phyloP scores from a whole-genome alignment of 2,329 filamentous ascomycete genomes.

The Colletotrichum lini region DNA sequence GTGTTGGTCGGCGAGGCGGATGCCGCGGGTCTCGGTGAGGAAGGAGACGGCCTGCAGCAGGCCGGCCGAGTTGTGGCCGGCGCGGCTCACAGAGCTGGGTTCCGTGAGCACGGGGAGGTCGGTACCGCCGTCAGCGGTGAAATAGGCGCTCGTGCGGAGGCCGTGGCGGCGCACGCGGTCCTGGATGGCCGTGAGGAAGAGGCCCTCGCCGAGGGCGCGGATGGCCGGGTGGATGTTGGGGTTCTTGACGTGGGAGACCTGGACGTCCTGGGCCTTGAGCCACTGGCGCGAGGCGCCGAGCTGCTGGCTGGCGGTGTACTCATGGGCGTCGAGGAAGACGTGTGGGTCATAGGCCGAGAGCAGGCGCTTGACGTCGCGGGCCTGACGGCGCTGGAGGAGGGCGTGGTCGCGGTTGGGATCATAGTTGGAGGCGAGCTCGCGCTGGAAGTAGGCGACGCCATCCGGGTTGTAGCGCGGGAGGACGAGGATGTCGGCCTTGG shows the following conservation, averaged over 20 bases:
- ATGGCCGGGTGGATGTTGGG: conserved; percentile 50
- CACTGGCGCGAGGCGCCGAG: conserved; percentile 19
- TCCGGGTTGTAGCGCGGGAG: conserved; percentile 52
- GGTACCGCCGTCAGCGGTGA: conserved; percentile 39
- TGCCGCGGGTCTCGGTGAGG: conserved; percentile 50
- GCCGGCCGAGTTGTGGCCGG: conserved; percentile 23
- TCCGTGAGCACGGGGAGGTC: conserved; percentile 48
- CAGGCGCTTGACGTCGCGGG: conserved; percentile 48
- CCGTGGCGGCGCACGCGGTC: conserved; percentile 46
- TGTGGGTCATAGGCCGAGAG: conserved; percentile 48
- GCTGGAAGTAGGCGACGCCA: conserved; percentile 52
- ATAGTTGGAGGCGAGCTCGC: conserved; percentile 47
- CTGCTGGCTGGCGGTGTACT: conserved; percentile 46
- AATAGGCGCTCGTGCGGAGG: conserved; percentile 50
- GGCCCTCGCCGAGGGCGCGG: conserved; percentile 47
- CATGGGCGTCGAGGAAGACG: conserved; percentile 51
- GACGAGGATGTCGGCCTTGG: conserved; percentile 48
- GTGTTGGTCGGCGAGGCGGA: conserved; percentile 49
- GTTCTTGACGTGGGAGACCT: conserved; percentile 52
- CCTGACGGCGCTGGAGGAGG: conserved; percentile 50
- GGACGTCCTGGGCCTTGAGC: conserved; percentile 47
- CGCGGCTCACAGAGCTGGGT: conserved; percentile 45
- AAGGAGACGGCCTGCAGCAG: conserved; percentile 49
- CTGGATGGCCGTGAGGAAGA: conserved; percentile 48
- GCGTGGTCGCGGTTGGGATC: conserved; percentile 52